A percentile compares a stretch with the other conserved stretches of the same genome.
Evolutionary conservation across 495 filamentous ascomycete genomes (phyloP).

Genomic region (Aspergillus carlsbadensis): DNA sequence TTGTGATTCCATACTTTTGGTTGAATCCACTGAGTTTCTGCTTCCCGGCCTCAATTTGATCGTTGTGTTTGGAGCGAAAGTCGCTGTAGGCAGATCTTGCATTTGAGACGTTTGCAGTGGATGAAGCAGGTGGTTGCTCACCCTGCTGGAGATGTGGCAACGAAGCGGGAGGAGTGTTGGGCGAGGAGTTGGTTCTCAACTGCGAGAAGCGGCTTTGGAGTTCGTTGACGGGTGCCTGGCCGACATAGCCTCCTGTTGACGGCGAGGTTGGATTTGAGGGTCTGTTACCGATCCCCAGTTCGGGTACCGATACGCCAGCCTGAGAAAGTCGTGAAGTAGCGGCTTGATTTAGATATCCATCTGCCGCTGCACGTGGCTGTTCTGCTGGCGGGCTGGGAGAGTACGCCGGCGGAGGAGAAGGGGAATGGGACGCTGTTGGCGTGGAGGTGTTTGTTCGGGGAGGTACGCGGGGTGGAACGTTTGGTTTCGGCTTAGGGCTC

Average conservation of each 20-base stretch:
- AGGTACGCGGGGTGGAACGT: constrained; percentile 71
- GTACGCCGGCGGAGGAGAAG: constrained; percentile 56
- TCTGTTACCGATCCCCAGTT: constrained; percentile 63
- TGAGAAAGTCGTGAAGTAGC: constrained; percentile 66
- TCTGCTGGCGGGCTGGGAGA: constrained; percentile 29
- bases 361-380: constrained; percentile 16
- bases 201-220: constrained; percentile 68
- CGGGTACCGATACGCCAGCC: constrained; percentile 82
- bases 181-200: constrained; percentile 41
- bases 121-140: constrained; percentile 51
- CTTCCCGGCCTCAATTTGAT: constrained; percentile 66
- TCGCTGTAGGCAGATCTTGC: constrained; percentile 61
- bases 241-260: constrained; percentile 13
- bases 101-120: constrained; percentile 37
- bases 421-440: constrained; percentile 27
- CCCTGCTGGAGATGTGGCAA: constrained; percentile 48
- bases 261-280: constrained; percentile 10
- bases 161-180: constrained; percentile 21
- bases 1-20: constrained; percentile 22
- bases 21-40: constrained; percentile 54
- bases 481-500: constrained; percentile 48
- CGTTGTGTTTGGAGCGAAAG: constrained; percentile 69
- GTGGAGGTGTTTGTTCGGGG: constrained; percentile 58
- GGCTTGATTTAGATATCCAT: constrained; percentile 63
- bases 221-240: constrained; percentile 53